Evolutionary conservation across 371 early-diverging fungal species (phyloP).

Genomic region (Mortierella sp.): DNA sequence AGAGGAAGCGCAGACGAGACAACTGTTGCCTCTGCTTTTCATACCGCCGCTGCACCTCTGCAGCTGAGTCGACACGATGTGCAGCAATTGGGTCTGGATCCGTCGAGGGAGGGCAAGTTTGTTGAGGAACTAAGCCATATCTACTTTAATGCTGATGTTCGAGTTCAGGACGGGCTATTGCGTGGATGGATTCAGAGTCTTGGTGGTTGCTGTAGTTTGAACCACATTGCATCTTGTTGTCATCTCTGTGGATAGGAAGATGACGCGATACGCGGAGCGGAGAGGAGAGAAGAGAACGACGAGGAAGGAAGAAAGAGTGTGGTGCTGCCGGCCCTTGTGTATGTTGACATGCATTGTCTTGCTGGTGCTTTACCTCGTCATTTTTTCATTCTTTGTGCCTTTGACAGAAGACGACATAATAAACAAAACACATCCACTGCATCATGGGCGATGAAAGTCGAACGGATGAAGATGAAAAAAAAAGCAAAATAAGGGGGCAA

Average conservation of each 20-base stretch:
- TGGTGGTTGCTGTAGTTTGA: background rate
- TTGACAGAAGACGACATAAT: too few relatives aligned
- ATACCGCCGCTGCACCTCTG: background rate
- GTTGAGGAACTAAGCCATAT: conserved; percentile 58
- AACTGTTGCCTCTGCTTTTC: background rate
- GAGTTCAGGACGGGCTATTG: background rate
- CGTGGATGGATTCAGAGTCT: conserved; percentile 13
- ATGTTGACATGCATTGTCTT: too few relatives aligned
- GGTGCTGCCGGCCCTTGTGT: too few relatives aligned
- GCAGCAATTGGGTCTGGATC: conserved; percentile 64
- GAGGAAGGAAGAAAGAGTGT: background rate
- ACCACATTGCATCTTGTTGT: background rate
- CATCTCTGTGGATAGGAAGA: background rate
- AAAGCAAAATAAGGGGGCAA: background rate
- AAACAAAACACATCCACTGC: too few relatives aligned
- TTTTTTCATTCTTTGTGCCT: too few relatives aligned
- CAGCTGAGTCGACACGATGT: conserved; percentile 57
- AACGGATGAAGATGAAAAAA: background rate
- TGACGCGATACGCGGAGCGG: background rate
- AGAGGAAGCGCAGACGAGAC: background rate
- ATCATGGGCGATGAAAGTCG: background rate
- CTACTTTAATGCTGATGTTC: conserved; percentile 59
- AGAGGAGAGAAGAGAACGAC: background rate
- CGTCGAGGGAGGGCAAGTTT: conserved; percentile 58
- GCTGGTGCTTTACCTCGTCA: too few relatives aligned